Evolutionary conservation across 140 eudicot genomes (phyloP).

Genomic region (Cichorium intybus): DNA sequence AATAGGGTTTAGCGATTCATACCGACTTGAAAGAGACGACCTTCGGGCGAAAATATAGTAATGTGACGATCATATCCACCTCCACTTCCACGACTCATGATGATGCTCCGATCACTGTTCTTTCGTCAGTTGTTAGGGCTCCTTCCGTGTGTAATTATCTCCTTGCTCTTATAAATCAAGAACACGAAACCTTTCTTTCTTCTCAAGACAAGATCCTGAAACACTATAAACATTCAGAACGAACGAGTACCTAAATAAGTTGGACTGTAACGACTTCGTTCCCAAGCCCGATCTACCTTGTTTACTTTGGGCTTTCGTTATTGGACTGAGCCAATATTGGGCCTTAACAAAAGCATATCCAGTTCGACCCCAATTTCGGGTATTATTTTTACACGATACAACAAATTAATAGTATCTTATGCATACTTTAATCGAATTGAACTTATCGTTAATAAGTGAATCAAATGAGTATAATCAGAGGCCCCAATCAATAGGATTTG

Average conservation of each 20-base stretch:
- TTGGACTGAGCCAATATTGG: background rate
- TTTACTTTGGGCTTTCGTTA: background rate
- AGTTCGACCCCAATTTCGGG: background rate
- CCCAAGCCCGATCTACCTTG: background rate
- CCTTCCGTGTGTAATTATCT: slow-evolving; percentile 2
- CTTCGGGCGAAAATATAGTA: slow-evolving; percentile 96
- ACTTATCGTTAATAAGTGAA: background rate
- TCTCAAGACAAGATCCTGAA: slow-evolving; percentile 34
- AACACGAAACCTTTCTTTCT: slow-evolving; percentile 30
- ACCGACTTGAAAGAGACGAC: slow-evolving; percentile 99
- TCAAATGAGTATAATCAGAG: background rate
- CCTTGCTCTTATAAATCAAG: background rate
- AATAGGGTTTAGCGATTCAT: slow-evolving; percentile 23
- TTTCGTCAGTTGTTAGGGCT: slow-evolving; percentile 6
- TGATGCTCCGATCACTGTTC: slow-evolving; percentile 9
- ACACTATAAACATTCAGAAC: background rate
- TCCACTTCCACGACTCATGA: slow-evolving; percentile 94
- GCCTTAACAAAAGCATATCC: background rate
- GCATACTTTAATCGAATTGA: slow-evolving; percentile 8
- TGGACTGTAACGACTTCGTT: background rate
- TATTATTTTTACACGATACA: background rate
- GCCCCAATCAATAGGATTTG: background rate
- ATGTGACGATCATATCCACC: slow-evolving; percentile 99
- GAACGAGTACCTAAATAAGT: background rate
- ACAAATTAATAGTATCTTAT: background rate